Evolutionary conservation across 1,139 yeast species (phyloP).

Genomic region (Saccharomyces uvarum): DNA sequence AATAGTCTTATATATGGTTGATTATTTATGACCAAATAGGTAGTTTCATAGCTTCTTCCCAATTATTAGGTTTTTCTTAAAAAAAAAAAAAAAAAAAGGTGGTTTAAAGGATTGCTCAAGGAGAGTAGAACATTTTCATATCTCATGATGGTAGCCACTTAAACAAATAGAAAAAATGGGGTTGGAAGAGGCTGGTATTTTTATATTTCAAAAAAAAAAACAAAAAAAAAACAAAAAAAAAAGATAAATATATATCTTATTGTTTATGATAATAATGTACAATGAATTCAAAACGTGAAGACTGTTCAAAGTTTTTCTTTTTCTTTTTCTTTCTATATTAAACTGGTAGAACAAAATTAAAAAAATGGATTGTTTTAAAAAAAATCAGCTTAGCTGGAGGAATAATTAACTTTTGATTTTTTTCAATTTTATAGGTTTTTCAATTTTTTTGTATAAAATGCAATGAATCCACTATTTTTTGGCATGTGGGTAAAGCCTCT

Average conservation of each 20-base stretch:
- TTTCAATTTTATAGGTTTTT: neutral
- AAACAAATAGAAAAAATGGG: neutral
- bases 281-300: neutral
- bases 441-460: neutral
- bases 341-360: neutral
- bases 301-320: neutral
- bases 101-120: neutral
- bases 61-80: neutral
- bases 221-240: neutral
- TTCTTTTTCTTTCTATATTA: neutral
- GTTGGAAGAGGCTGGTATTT: neutral
- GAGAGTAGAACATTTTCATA: neutral
- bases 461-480: constrained; percentile 1
- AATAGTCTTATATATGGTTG: neutral
- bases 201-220: neutral
- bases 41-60: neutral
- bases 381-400: neutral
- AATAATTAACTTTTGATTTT: neutral
- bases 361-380: neutral
- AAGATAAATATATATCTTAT: neutral
- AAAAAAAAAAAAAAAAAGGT: neutral
- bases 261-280: neutral
- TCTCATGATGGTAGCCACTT: constrained; percentile 1
- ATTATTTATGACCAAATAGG: neutral
- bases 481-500: neutral